Percentiles rank a stretch among this genome's conserved stretches.
Evolutionary conservation across 2,329 filamentous ascomycete species (phyloP).

Genomic region (Penicillium brevicompactum): DNA sequence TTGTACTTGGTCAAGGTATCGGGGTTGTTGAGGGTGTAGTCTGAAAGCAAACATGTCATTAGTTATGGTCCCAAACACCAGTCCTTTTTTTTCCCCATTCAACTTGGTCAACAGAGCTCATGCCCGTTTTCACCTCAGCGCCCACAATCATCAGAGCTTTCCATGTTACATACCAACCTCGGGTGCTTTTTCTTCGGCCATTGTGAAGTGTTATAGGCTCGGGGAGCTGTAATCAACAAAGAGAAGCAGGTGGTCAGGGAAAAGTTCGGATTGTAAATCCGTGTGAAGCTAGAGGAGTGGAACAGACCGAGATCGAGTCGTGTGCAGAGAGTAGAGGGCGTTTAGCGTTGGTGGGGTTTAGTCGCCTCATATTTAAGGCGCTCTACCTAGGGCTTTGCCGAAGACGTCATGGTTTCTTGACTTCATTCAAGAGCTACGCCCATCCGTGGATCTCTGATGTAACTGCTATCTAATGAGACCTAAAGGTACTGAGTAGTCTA

Average conservation of each 20-base stretch:
- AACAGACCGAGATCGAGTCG: constrained; percentile 30
- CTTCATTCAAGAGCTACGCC: constrained; percentile 1
- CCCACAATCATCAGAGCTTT: constrained; percentile 40
- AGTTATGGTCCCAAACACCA: constrained; percentile 16
- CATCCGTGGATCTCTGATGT: neutral
- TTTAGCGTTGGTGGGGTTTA: constrained; percentile 29
- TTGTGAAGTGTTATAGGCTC: constrained; percentile 36
- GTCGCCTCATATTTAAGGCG: constrained; percentile 21
- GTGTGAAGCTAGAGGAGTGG: constrained; percentile 22
- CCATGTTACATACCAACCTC: constrained; percentile 45
- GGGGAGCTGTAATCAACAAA: constrained; percentile 21
- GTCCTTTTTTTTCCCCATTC: neutral
- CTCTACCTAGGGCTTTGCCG: constrained; percentile 23
- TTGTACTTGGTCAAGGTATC: constrained; percentile 99
- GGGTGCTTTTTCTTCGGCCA: constrained; percentile 41
- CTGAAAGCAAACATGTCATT: constrained; percentile 47
- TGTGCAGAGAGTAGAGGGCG: constrained; percentile 31
- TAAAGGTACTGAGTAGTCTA: neutral
- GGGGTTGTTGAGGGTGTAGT: constrained; percentile 87
- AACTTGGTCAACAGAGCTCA: constrained; percentile 25
- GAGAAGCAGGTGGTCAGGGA: constrained; percentile 18
- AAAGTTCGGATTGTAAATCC: constrained; percentile 21
- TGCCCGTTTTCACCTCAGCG: constrained; percentile 17
- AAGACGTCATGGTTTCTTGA: constrained; percentile 25
- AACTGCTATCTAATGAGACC: neutral